Evolutionary conservation across 164 flowering plant species (phyloP), one percentile per base, ranked within the genome.

Genomic region (Piper longum): DNA sequence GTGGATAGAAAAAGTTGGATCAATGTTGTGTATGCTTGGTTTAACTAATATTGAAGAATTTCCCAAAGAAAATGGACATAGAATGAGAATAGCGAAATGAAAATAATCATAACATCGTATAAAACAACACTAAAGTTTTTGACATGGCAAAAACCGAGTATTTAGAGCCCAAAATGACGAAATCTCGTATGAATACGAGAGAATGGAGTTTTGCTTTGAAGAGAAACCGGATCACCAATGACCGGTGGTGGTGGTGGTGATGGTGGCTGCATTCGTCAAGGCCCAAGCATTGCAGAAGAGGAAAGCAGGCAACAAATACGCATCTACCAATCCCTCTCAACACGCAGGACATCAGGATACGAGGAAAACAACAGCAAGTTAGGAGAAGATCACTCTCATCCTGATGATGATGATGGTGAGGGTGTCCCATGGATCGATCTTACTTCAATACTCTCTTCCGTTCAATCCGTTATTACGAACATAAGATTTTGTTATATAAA

Each of bases 221-320:
- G 52, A 48, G 14, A 2, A 48, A 62, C 9, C 16, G 48, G 70
- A 68, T 69, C 75, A 73, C 56, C 51, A 42, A 69, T 73, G 82
- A 54, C 67, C 60, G 62, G 36, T 26, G 36, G 36, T 69, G 81
- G 39, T 75, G 82, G 65, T 26, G 36, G 36, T 80, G 83, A 54
- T 73, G 83, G 55, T 74, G 83, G 17, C 79, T 63, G 4, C 44
- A 12, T 4, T 78, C 77, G 67, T 80, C 82, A 70, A 64, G 69
- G 16, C 84, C 79, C 54, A 80, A 79, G 67, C 84, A 80, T 63
- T 69, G 82, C 42, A 82, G 45, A 4, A 82, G 51, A 2, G 86
- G 86, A 66, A 63, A 82, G 69, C 79, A 80, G 57, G 69, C 66
- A 16, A 77, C 77, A 66, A 78, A 80, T 18, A 74, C 0, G 69